Base-by-base conservation (phyloP, 2,329 filamentous ascomycete species). In the Cercospora sp. region DNA sequence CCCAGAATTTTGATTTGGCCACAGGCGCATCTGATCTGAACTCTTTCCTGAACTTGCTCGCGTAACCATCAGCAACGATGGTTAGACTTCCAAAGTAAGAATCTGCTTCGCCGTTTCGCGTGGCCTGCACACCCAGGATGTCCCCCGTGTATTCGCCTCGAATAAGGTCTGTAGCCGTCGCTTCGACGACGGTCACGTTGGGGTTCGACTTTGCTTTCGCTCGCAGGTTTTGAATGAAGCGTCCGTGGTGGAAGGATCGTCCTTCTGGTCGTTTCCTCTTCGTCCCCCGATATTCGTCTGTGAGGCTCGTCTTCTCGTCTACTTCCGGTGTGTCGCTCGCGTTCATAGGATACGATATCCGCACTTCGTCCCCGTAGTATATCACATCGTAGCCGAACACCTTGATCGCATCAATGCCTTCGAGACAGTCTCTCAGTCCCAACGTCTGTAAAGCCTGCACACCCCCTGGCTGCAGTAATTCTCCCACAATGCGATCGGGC, bases 401-500 rank as follows among this genome's bases (percentile, higher is more conserved):
- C 23, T 88, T 85, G 58, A 97, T 85, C 4, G 93, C 89, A 78
- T 99, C 95, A 75, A 99, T 98, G 66, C 83, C 91, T 68, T 98
- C 93, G 68, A 98, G 82, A 78, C 93, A 97, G 75, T 94, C 88
- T 64, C 84, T 85, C 71, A 99, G 82, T 2, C 95, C 95, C 60
- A 99, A 83, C 77, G 91, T 88, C 76, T 89, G 86, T 75, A 99
- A 84, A 7, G 95, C 91, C 63, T 88, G 84, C 36, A 97, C 89
- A 60, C 95, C 95, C 61, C 95, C 95, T 0, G 95, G 95, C 81
- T 99, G 95, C 74, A 99, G 83, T 72, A 99, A 83, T 82, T 99
- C 95, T 74, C 95, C 95, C 59, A 99, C 93, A 73, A 99, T 99
- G 71, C 95, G 89, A 82, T 98, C 91, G 20, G 95, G 95, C 83